Conservation (phyloP, 2,329 filamentous ascomycete genomes). For the Meredithiella fracta region DNA sequence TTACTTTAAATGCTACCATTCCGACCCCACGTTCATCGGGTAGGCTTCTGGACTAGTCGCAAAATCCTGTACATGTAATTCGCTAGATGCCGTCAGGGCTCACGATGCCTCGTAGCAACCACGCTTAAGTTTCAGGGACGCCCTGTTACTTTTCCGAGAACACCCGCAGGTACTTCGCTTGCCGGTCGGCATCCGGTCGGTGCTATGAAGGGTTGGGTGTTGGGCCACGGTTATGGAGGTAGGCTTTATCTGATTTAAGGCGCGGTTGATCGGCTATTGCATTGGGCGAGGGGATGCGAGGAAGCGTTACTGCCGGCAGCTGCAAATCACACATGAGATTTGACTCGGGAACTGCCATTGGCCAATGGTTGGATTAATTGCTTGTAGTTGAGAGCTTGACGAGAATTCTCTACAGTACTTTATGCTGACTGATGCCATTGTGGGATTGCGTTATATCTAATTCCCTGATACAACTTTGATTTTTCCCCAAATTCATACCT, state of each 20-base stretch:
- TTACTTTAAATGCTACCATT: not conserved
- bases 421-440: not conserved
- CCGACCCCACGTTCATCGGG: not conserved
- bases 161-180: conserved; percentile 7
- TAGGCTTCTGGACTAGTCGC: not conserved
- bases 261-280: not conserved
- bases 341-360: not conserved
- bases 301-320: too few species aligned
- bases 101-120: not conserved
- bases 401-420: too few species aligned
- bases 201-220: not conserved
- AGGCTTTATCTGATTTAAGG: not conserved
- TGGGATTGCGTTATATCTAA: not conserved
- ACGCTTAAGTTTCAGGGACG: not conserved
- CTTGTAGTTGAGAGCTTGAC: too few species aligned
- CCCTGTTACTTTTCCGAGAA: conserved; percentile 6
- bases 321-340: not conserved
- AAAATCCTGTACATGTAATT: not conserved
- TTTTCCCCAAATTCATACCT: not conserved
- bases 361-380: not conserved
- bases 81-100: not conserved
- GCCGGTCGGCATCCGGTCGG: conserved; percentile 9
- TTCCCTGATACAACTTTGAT: not conserved
- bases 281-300: not conserved
- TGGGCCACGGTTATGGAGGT: not conserved